These are phyloP conservation scores for Craspedostauros australis DNA, from an alignment of 108 stramenopile genomes.

Conservation along the genomic window DNA sequence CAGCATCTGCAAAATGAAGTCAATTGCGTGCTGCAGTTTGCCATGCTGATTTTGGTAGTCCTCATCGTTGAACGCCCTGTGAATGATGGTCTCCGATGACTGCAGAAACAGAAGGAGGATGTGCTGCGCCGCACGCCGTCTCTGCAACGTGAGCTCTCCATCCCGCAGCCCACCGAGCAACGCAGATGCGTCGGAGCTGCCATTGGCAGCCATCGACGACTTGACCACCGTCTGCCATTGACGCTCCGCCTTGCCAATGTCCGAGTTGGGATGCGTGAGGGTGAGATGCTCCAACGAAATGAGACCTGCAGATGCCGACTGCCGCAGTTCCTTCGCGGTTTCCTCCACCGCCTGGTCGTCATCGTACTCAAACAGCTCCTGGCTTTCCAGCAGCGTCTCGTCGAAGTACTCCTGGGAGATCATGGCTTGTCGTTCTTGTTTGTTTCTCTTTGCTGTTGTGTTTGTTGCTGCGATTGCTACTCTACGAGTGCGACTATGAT, in stretches of 20 bases:
- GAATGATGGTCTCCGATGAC: constrained; percentile 4
- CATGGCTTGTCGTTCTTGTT: no score
- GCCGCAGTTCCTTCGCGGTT: constrained; percentile 56
- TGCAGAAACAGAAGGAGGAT: constrained; percentile 1
- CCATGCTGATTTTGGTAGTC: no score
- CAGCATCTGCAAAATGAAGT: no score
- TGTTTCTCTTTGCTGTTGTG: no score
- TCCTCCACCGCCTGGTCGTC: constrained; percentile 62
- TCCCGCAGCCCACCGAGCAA: not conserved
- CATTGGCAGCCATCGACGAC: not conserved
- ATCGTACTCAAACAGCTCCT: constrained; percentile 59
- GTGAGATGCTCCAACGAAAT: constrained; percentile 33
- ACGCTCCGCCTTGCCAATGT: constrained; percentile 18
- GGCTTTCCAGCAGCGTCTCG: constrained; percentile 75
- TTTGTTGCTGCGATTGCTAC: no score
- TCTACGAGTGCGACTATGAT: no score
- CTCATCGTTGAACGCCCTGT: not conserved
- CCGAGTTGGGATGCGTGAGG: constrained; percentile 49
- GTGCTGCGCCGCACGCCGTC: not conserved
- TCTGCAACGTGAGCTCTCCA: not conserved
- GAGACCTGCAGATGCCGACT: constrained; percentile 2
- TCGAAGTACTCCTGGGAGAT: constrained; percentile 71
- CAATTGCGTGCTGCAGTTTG: no score
- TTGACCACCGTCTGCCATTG: constrained; percentile 1
- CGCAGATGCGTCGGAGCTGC: not conserved